phyloP scores from a whole-genome alignment of 495 filamentous ascomycete species.

The Pseudevernia furfuracea region DNA sequence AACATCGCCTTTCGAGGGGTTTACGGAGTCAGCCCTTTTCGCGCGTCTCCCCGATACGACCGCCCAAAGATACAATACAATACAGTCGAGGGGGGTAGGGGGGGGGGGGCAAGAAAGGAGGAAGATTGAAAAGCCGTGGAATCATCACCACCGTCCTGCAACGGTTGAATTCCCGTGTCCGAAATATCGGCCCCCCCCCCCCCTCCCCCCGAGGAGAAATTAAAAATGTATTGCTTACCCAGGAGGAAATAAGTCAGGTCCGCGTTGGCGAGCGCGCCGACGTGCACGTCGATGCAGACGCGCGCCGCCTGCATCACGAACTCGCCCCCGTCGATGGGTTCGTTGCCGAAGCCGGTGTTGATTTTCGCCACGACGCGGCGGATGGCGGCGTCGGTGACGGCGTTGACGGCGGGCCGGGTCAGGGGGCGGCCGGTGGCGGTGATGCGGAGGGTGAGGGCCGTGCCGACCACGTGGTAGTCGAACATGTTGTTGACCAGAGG shows the following conservation, averaged over 20 bases:
- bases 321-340: neutral
- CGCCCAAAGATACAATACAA: too few species aligned
- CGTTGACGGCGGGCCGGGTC: neutral
- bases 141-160: neutral
- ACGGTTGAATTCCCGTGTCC: too few species aligned
- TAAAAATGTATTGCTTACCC: slow-evolving; percentile 1
- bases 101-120: too few species aligned
- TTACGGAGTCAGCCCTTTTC: neutral
- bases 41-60: too few species aligned
- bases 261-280: neutral
- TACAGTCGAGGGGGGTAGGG: too few species aligned
- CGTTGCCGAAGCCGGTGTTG: neutral
- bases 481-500: neutral
- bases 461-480: neutral
- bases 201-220: too few species aligned
- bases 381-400: neutral
- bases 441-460: neutral
- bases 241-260: neutral
- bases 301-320: neutral
- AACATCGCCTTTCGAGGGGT: neutral
- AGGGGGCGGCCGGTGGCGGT: neutral
- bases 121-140: too few species aligned
- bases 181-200: too few species aligned
- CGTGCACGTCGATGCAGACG: neutral
- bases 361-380: neutral